Evolutionary conservation across 1,139 yeast genomes (phyloP), one percentile per base, ranked within the genome.

Genomic region (Protomyces gravidus): DNA sequence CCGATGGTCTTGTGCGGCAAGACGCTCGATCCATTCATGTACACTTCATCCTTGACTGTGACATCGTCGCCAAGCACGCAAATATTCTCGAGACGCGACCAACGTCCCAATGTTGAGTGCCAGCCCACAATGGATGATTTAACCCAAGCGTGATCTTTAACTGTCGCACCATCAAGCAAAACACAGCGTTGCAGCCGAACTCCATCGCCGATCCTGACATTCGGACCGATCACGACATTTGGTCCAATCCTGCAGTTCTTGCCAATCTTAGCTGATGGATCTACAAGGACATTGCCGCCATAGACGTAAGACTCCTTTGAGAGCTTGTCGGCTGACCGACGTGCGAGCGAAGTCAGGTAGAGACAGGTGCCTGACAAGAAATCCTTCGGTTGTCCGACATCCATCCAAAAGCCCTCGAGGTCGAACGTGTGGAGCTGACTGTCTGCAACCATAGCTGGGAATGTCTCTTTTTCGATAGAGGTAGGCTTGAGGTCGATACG

Each of bases 341-440:
- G 86, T 69, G 94, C 76, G 72, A 89, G 78, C 62, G 97, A 85
- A 72, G 87, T 82, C 75, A 94, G 81, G 82, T 90, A 94, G 67
- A 92, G 81, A 69, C 89, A 85, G 71, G 97, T 89, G 75, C 99
- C 99, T 63, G 96, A 85, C 69, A 94, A 80, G 84, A 89, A 94
- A 78, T 94, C 99, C 83, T 92, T 92, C 81, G 99, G 99, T 80
- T 94, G 99, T 75, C 99, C 99, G 69, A 94, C 97, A 76, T 94
- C 99, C 98, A 94, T 94, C 99, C 99, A 94, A 87, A 84, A 94
- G 67, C 98, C 98, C 79, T 92, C 97, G 72, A 94, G 84, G 76
- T 94, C 99, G 72, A 88, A 94, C 62, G 97, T 89, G 81, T 85
- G 95, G 70, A 94, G 81, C 65, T 87, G 82, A 72, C 86, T 90